Percentiles rank a stretch among this genome's conserved stretches.
These are phyloP conservation scores for Trichomonas vaginalis DNA, from an alignment of 208 protist species.

Conservation along the genomic window DNA sequence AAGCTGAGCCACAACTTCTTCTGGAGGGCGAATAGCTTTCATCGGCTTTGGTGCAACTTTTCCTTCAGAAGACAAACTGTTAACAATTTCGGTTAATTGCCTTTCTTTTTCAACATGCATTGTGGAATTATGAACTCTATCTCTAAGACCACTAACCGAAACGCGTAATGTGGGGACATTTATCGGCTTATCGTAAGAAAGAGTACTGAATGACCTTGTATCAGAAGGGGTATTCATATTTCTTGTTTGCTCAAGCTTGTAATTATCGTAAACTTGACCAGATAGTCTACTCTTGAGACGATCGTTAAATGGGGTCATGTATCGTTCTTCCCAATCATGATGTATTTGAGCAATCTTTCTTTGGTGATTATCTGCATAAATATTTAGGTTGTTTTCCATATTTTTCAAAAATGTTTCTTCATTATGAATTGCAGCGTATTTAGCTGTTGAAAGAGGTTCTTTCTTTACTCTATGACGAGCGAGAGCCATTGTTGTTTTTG, in stretches of 20 bases:
- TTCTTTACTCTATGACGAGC: background rate
- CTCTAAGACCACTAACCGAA: background rate
- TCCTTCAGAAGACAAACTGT: background rate
- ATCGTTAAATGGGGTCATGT: background rate
- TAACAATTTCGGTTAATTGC: background rate
- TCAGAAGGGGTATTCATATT: background rate
- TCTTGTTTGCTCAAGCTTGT: background rate
- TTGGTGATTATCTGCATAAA: background rate
- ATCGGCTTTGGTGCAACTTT: background rate
- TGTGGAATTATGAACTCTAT: background rate
- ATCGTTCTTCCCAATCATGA: background rate
- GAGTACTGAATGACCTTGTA: background rate
- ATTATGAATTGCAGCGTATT: background rate
- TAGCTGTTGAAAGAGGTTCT: background rate
- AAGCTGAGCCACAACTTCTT: background rate
- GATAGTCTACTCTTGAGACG: background rate
- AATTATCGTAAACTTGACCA: background rate
- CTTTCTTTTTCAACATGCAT: background rate
- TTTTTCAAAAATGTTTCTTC: background rate
- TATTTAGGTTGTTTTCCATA: background rate
- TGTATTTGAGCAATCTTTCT: background rate
- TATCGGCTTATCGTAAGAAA: background rate
- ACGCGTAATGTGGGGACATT: background rate
- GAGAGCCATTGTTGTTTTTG: background rate
- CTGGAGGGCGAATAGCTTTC: background rate